Evolutionary conservation across 495 filamentous ascomycete genomes (phyloP), one percentile per base, ranked within the genome.

Genomic region (Neurospora sp.): DNA sequence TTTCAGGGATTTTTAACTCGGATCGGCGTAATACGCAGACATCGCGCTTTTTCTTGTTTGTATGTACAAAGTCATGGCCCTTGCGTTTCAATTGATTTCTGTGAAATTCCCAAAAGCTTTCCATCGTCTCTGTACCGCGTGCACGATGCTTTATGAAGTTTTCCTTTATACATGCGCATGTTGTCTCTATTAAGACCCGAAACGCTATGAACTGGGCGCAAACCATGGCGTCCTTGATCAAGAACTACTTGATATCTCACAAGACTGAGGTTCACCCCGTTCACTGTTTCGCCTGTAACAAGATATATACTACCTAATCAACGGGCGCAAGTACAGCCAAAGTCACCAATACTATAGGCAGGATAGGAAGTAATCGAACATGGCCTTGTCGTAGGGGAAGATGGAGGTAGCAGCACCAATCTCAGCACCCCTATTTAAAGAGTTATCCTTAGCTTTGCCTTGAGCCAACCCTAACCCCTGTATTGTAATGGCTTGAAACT

Each of bases 341-440:
- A 44, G 42, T 44, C 18, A 46, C 42, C 8, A 46, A 46, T 46
- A 20, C 3, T 10, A 10, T 46, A 46, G 42, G 42, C 18, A 20
- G 42, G 18, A 20, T 46, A 53, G 20, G 70, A 98, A 89, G 85
- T 97, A 98, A 80, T 97, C 91, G 88, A 97, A 91, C 93, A 96
- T 95, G 79, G 92, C 89, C 83, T 98, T 93, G 84, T 96, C 97
- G 90, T 97, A 99, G 75, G 96, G 94, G 91, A 99, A 99, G 53
- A 99, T 78, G 18, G 94, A 97, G 69, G 96, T 98, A 44, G 96
- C 98, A 66, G 96, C 96, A 82, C 96, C 96, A 78, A 97, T 96
- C 82, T 97, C 94, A 76, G 94, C 93, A 73, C 83, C 89, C 90
- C 93, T 94, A 83, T 94, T 92, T 22, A 31, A 22, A 53, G 3